Conservation (phyloP, 2,329 filamentous ascomycete genomes). For the Trichoderma sp. region DNA sequence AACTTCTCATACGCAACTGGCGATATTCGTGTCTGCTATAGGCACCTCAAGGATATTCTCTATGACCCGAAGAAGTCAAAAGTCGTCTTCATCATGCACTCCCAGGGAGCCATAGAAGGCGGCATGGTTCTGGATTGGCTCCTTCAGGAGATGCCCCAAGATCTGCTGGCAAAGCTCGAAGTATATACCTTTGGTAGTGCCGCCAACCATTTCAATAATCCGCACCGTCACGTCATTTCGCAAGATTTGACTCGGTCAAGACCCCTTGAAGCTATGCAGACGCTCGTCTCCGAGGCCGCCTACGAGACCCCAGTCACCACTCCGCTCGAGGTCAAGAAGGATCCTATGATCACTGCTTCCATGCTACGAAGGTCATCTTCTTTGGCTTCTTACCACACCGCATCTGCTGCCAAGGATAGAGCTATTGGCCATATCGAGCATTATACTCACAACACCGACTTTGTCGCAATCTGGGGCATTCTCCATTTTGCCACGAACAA, state of each 20-base stretch:
- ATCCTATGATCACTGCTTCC: constrained; percentile 24
- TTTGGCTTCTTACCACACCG: constrained; percentile 39
- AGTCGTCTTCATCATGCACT: constrained; percentile 73
- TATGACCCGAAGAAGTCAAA: constrained; percentile 64
- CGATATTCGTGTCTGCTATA: constrained; percentile 65
- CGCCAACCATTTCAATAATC: constrained; percentile 82
- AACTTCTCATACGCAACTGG: constrained; percentile 71
- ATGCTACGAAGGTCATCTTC: constrained; percentile 31
- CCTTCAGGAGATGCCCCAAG: constrained; percentile 67
- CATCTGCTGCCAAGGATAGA: constrained; percentile 44
- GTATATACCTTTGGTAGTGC: constrained; percentile 78
- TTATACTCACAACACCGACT: constrained; percentile 73
- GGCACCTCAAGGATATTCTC: constrained; percentile 62
- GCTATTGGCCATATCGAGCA: constrained; percentile 76
- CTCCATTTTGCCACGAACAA: constrained; percentile 62
- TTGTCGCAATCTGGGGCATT: constrained; percentile 73
- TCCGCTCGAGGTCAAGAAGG: constrained; percentile 27
- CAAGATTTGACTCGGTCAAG: constrained; percentile 41
- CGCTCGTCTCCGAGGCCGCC: constrained; percentile 40
- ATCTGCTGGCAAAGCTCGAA: constrained; percentile 68
- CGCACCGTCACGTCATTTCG: constrained; percentile 53
- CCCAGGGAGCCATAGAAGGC: constrained; percentile 75
- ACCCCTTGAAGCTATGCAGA: constrained; percentile 38
- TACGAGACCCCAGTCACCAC: constrained; percentile 30
- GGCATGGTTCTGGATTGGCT: constrained; percentile 76